A percentile compares a stretch with the other conserved stretches of the same genome.
phyloP scores from a whole-genome alignment of 768 basidiomycete genomes.

The Lactarius sp. region DNA sequence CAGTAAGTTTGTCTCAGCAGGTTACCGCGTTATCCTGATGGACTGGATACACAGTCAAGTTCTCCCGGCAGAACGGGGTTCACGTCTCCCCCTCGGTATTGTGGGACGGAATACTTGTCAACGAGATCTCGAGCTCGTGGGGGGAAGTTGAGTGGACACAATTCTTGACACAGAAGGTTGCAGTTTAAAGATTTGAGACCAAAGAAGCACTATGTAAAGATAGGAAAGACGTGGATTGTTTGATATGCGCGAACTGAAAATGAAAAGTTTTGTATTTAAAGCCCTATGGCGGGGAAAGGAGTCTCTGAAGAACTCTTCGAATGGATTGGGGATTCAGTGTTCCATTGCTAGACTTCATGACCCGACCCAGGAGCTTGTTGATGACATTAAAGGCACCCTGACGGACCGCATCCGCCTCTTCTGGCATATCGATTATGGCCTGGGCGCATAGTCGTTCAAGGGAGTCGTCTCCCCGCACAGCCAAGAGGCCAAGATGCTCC shows the following conservation, averaged over 20 bases:
- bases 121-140: slow-evolving; percentile 78
- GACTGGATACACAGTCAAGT: slow-evolving; percentile 60
- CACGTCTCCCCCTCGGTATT: slow-evolving; percentile 85
- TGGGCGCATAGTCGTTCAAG: slow-evolving; percentile 52
- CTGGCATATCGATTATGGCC: slow-evolving; percentile 62
- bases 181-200: slow-evolving; percentile 31
- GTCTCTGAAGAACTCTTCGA: slow-evolving; percentile 44
- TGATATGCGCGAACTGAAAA: slow-evolving; percentile 1
- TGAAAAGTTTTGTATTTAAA: neutral
- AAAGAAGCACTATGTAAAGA: neutral
- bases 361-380: slow-evolving; percentile 76
- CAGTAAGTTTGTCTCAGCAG: slow-evolving; percentile 43
- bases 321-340: slow-evolving; percentile 67
- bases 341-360: slow-evolving; percentile 80
- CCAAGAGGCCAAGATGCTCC: slow-evolving; percentile 43
- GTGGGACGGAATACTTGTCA: slow-evolving; percentile 70
- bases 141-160: slow-evolving; percentile 74
- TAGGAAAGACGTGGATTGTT: neutral
- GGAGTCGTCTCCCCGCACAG: slow-evolving; percentile 36
- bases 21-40: neutral
- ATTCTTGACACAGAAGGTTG: slow-evolving; percentile 60
- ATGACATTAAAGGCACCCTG: slow-evolving; percentile 72
- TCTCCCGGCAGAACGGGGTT: slow-evolving; percentile 83
- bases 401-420: slow-evolving; percentile 59
- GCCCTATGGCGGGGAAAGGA: slow-evolving; percentile 32